Conservation (phyloP, 768 basidiomycete species). For the Lyophyllum semitale region DNA sequence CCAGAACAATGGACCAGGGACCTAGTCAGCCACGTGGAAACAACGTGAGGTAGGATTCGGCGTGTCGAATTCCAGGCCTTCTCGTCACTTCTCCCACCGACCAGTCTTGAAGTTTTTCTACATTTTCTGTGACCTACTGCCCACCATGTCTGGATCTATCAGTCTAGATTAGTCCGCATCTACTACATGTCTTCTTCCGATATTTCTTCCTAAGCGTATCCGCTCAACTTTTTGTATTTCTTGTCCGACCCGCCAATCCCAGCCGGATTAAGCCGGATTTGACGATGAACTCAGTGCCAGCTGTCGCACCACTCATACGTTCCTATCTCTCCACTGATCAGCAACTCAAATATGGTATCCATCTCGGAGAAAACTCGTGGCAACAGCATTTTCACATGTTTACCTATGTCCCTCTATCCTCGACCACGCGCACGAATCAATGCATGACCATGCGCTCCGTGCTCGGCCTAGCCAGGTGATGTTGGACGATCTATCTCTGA, state of each 20-base stretch:
- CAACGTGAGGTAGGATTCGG: not conserved
- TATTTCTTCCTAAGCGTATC: not conserved
- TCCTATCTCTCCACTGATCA: not conserved
- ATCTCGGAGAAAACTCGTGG: constrained; percentile 5
- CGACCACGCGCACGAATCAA: too few species aligned
- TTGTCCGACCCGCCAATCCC: too few species aligned
- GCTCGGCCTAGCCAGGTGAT: too few species aligned
- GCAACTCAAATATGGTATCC: not conserved
- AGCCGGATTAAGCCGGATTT: not conserved
- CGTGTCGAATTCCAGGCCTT: not conserved
- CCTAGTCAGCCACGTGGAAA: constrained; percentile 34
- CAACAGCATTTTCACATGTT: not conserved
- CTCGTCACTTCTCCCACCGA: too few species aligned
- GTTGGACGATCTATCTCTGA: too few species aligned
- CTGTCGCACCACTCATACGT: not conserved
- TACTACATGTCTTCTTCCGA: not conserved
- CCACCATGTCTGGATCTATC: too few species aligned
- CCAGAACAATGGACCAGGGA: constrained; percentile 28
- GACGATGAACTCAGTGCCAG: not conserved
- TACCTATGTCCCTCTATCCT: too few species aligned
- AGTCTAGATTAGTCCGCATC: too few species aligned
- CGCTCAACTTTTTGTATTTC: too few species aligned
- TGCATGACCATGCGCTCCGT: too few species aligned
- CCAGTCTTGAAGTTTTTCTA: too few species aligned
- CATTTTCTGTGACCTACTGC: too few species aligned